Evolutionary conservation across 2,329 filamentous ascomycete genomes (phyloP).

Genomic region (Fonsecaea pugnacius): DNA sequence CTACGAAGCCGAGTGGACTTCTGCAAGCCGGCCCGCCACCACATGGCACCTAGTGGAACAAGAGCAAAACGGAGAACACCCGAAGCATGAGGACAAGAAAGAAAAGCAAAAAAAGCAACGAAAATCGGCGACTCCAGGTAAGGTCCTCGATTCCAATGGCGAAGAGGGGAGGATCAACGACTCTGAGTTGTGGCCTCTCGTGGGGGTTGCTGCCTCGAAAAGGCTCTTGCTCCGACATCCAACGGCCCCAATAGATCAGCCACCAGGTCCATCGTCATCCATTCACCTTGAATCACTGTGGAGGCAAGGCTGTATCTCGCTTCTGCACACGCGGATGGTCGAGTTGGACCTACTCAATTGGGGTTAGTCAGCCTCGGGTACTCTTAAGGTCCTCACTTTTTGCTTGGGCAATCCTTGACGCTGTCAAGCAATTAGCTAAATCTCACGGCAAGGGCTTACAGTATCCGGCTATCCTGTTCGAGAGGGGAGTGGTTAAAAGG

Average conservation of each 20-base stretch:
- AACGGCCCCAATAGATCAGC: neutral
- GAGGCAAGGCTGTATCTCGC: slow-evolving; percentile 10
- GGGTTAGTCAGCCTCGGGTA: neutral
- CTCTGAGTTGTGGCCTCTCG: neutral
- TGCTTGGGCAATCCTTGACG: neutral
- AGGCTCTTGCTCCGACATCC: neutral
- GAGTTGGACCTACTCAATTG: neutral
- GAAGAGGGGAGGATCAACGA: neutral
- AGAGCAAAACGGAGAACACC: neutral
- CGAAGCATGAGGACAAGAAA: neutral
- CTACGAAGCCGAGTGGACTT: neutral
- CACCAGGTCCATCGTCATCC: neutral
- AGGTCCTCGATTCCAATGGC: slow-evolving; percentile 1
- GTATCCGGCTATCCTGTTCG: neutral
- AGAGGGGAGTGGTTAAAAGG: slow-evolving; percentile 1
- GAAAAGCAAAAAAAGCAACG: neutral
- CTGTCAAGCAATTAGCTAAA: neutral
- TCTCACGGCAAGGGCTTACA: neutral
- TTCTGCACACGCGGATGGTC: neutral
- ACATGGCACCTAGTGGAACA: neutral
- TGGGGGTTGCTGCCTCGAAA: neutral
- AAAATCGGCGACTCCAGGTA: neutral
- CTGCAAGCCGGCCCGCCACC: neutral
- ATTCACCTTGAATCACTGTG: neutral
- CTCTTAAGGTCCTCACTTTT: slow-evolving; percentile 24